These are phyloP conservation scores for Pyrus communis DNA, from an alignment of 306 rosid genomes.

Conservation along the genomic window DNA sequence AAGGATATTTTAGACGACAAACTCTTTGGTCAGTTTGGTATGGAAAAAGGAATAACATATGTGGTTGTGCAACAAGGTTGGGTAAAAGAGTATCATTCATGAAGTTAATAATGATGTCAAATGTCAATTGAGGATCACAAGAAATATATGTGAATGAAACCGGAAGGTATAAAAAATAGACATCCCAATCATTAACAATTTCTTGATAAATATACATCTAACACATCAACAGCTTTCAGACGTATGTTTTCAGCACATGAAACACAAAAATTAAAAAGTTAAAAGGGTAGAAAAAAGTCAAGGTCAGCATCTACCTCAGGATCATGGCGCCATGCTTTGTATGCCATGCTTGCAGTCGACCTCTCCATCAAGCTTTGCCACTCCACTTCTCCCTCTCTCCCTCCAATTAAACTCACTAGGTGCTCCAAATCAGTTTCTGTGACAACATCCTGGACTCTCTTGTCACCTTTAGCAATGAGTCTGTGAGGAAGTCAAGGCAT, in stretches of 20 bases:
- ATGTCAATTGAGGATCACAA: not conserved
- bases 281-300: slow-evolving; percentile 4
- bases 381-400: slow-evolving; percentile 64
- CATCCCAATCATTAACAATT: not conserved
- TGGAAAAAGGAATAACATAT: not conserved
- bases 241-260: slow-evolving; percentile 3
- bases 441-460: slow-evolving; percentile 47
- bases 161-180: not conserved
- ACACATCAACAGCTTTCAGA: not conserved
- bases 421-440: slow-evolving; percentile 72
- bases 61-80: not conserved
- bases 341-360: slow-evolving; percentile 66
- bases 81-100: not conserved
- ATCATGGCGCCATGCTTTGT: slow-evolving; percentile 96
- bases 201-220: not conserved
- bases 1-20: not conserved
- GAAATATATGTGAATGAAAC: not conserved
- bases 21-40: not conserved
- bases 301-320: slow-evolving; percentile 60
- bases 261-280: not conserved
- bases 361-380: slow-evolving; percentile 89
- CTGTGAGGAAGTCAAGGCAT: slow-evolving; percentile 20
- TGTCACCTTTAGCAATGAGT: slow-evolving; percentile 30
- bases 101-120: not conserved
- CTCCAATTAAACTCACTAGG: slow-evolving; percentile 66